Percentiles rank a stretch among this genome's conserved stretches.
phyloP scores from a whole-genome alignment of 805 yeast genomes.

The Teunomyces pallodes region DNA sequence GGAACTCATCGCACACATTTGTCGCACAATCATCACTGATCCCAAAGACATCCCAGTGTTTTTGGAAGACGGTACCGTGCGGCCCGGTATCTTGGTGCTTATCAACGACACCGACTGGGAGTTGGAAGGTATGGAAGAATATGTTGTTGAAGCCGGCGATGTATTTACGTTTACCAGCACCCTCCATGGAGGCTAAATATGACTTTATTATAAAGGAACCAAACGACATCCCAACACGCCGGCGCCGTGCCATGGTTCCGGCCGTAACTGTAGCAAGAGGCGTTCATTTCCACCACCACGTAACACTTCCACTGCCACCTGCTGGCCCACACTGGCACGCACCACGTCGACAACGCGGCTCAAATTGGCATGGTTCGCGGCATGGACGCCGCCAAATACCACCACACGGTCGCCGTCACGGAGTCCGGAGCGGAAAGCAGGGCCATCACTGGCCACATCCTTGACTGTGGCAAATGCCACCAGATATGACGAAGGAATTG shows the following conservation, averaged over 20 bases:
- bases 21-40: constrained; percentile 53
- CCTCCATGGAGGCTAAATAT: constrained; percentile 79
- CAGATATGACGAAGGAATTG: neutral
- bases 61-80: constrained; percentile 73
- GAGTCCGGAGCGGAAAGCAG: constrained; percentile 57
- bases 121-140: constrained; percentile 81
- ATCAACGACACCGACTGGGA: constrained; percentile 98
- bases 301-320: constrained; percentile 25
- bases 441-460: constrained; percentile 51
- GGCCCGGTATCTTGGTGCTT: constrained; percentile 90
- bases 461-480: constrained; percentile 55
- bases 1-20: constrained; percentile 57
- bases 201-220: constrained; percentile 32
- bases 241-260: constrained; percentile 61
- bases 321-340: constrained; percentile 29
- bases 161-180: constrained; percentile 86
- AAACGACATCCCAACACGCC: constrained; percentile 72
- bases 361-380: constrained; percentile 54
- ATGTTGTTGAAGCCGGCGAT: constrained; percentile 74
- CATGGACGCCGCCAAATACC: constrained; percentile 52
- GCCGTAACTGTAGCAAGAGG: constrained; percentile 29
- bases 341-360: constrained; percentile 45
- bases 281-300: constrained; percentile 35
- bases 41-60: constrained; percentile 69
- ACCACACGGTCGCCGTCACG: constrained; percentile 52